These are phyloP conservation scores for Phytopythium sindhum DNA, from an alignment of 352 stramenopile genomes.

Conservation along the genomic window DNA sequence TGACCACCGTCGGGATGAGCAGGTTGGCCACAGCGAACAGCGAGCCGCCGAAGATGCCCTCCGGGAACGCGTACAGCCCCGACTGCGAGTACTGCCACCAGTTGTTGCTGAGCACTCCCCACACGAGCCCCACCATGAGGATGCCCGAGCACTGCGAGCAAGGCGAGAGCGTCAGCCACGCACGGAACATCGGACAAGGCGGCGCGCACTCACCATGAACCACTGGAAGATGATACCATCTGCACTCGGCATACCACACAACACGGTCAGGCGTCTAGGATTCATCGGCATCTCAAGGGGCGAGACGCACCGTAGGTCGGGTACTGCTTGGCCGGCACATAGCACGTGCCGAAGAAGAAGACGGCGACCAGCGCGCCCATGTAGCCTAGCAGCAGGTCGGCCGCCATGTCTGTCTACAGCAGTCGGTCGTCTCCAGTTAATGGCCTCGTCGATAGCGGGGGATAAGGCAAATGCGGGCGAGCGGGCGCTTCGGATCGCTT, in stretches of 20 bases:
- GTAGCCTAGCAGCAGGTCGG: conserved; percentile 53
- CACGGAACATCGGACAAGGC: no score
- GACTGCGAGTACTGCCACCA: conserved; percentile 71
- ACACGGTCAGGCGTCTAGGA: not conserved
- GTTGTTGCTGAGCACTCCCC: conserved; percentile 79
- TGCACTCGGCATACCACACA: conserved; percentile 10
- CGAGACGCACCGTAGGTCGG: conserved; percentile 61
- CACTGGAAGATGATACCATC: conserved; percentile 88
- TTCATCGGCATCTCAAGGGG: not conserved
- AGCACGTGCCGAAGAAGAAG: conserved; percentile 85
- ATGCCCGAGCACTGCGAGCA: conserved; percentile 71
- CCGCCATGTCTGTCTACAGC: conserved; percentile 15
- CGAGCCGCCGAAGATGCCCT: conserved; percentile 70
- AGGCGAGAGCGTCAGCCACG: conserved; percentile 10
- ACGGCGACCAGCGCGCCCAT: conserved; percentile 55
- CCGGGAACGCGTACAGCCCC: conserved; percentile 76
- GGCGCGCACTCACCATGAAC: conserved; percentile 65
- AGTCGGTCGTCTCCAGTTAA: not conserved
- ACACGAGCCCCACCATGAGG: conserved; percentile 72
- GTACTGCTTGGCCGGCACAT: conserved; percentile 82
- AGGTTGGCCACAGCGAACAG: conserved; percentile 80
- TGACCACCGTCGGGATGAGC: conserved; percentile 84
- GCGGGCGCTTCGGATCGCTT: not conserved
- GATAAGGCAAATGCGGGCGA: not conserved
- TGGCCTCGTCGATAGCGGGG: not conserved